Evolutionary conservation across 2,329 filamentous ascomycete genomes (phyloP), one percentile per base, ranked within the genome.

Genomic region (Zelopaecilomyces penicillatus): DNA sequence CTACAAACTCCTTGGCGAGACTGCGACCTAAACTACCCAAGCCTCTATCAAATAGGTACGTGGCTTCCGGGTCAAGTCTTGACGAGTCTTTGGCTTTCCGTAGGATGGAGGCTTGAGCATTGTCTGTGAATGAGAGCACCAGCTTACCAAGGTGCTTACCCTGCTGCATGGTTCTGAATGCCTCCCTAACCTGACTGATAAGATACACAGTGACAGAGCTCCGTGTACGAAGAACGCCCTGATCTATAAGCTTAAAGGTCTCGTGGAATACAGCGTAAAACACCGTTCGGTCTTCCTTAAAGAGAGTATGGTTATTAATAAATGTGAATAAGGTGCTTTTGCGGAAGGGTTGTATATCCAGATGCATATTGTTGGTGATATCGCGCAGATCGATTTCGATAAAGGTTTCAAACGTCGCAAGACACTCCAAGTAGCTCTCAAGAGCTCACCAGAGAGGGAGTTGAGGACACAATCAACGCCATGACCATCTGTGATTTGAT

Each of bases 321-420:
- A 11, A 38, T 7, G 37, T 19, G 0, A 38, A 38, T 38, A 12
- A 27, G 5, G 29, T 28, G 26, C 29, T 38, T 10, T 38, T 38
- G 26, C 26, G 8, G 2, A 38, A 19, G 29, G 29, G 4, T 11
- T 28, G 7, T 6, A 40, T 6, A 12, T 29, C 26, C 7, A 40
- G 29, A 27, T 11, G n/a, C 10, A 30, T 11, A 30, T 40, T 10
- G 10, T 62, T 46, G 4, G 47, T 36, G 9, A 63, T 57, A 35
- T 67, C 64, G 8, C 57, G 56, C 45, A 61, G 62, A 8, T 65
- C 64, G 43, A 70, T 63, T 45, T 70, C 67, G 3, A 70, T 50
- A 39, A 70, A 66, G 2, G 58, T 54, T 0, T 67, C 68, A 45
- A 63, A 59, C 0, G 52, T 44, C 0, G 66, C 61, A 19, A 70